Evolutionary conservation across 495 filamentous ascomycete genomes (phyloP).

Genomic region (Chaetomium tenue): DNA sequence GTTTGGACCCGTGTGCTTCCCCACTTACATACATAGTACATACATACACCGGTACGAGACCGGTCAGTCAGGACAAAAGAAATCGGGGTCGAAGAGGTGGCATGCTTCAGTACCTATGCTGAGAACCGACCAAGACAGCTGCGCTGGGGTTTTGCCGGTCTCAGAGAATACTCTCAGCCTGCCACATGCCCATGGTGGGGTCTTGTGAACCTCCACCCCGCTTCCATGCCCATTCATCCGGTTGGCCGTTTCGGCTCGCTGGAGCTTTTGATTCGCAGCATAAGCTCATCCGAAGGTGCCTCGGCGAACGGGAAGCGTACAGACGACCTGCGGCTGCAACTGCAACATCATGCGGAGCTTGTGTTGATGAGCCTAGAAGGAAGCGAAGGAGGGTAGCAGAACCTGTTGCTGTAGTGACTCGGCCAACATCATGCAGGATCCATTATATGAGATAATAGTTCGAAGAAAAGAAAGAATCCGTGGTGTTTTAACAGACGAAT

Average conservation of each 20-base stretch:
- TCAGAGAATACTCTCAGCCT: not conserved
- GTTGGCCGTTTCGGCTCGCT: conserved; percentile 28
- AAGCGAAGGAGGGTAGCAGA: not conserved
- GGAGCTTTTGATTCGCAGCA: conserved; percentile 25
- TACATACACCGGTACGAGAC: no score
- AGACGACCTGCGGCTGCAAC: not conserved
- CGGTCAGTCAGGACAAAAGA: not conserved
- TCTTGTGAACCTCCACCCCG: conserved; percentile 7
- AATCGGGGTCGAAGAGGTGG: not conserved
- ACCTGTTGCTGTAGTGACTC: not conserved
- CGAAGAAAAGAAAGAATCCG: not conserved
- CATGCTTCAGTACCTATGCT: not conserved
- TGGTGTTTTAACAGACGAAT: no score
- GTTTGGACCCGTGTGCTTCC: not conserved
- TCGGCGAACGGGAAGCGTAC: not conserved
- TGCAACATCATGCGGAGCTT: conserved; percentile 4
- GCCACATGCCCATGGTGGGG: conserved; percentile 20
- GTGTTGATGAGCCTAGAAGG: not conserved
- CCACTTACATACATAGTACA: no score
- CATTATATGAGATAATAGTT: not conserved
- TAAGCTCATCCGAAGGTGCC: conserved; percentile 24
- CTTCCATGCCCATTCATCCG: conserved; percentile 33
- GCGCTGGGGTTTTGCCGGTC: no score
- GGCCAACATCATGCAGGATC: not conserved
- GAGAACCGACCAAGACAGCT: not conserved